Conservation (phyloP, 176 grass and related monocot species). For the Paspalum vaginatum region DNA sequence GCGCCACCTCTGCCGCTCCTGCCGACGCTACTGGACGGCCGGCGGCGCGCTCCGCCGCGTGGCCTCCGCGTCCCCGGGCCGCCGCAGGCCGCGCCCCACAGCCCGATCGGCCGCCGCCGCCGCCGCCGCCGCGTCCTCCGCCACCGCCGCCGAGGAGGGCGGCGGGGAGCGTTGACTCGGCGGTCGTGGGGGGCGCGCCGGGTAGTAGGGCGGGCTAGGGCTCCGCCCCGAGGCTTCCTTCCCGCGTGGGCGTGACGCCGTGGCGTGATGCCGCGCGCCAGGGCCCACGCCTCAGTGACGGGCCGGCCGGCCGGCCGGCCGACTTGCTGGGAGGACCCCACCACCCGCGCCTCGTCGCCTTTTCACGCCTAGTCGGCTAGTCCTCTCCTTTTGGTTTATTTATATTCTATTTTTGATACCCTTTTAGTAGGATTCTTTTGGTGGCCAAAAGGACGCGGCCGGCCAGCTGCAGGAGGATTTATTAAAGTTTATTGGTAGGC, state of each 20-base stretch:
- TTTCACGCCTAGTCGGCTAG: conserved; percentile 7
- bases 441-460: conserved; percentile 46
- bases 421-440: conserved; percentile 54
- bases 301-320: conserved; percentile 10
- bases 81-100: conserved; percentile 57
- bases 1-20: conserved; percentile 93
- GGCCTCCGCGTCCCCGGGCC: conserved; percentile 62
- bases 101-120: conserved; percentile 66
- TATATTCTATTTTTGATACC: conserved; percentile 43
- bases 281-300: conserved; percentile 21
- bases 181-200: conserved; percentile 19
- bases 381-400: conserved; percentile 22
- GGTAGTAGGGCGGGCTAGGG: background rate
- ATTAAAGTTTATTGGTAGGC: background rate
- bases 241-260: background rate
- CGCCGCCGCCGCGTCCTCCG: conserved; percentile 55
- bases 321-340: background rate
- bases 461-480: conserved; percentile 5
- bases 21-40: conserved; percentile 97
- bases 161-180: conserved; percentile 48
- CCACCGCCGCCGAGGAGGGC: conserved; percentile 15
- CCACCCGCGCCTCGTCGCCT: background rate
- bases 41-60: conserved; percentile 91
- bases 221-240: conserved; percentile 22
- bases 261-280: background rate